Base-by-base conservation (phyloP, 164 flowering plant genomes). In the Santalum album region DNA sequence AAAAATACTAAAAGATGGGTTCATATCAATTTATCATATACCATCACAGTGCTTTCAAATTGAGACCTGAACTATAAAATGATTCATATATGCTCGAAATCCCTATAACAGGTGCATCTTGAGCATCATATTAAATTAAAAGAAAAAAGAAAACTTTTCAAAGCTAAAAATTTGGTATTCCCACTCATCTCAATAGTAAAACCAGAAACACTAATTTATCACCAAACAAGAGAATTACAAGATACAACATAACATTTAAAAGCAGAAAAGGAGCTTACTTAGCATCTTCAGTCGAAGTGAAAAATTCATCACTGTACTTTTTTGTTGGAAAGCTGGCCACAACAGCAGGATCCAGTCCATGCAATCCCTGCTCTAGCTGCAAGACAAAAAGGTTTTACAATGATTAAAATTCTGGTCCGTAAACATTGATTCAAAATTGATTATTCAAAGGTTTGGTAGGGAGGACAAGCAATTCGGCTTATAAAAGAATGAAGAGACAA, bases 331-430 rank as follows among this genome's bases (percentile, higher is more conserved):
- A 87, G 63, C 65, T 86, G 39, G 96, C 94, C 4, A 80, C 67
- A 24, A 70, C 73, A 26, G 67, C 68, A 53, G 86, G 86, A 59
- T 90, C 96, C 40, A 86, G 65, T 26, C 95, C 98, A 69, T 84
- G 92, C 22, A 78, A 66, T 23, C 98, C 95, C 27, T 89, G 76
- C 60, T 90, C 95, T 65, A 90, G 60, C 97, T 90, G 83, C 40
- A 61, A 51, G 29, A 55, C 16, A 16, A 11, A 17, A 19, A 53
- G 7, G 27, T 38, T 14, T 32, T 15, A 14, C 17, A 10, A 10
- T 38, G 42, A 38, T 3, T 11, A 38, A 32, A 32, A 11, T 38
- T 15, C 1, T 38, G 36, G 36, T 32, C 36, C 7, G 12, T 32
- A 38, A 38, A 3, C 14, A 38, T 16, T 38, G 14, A 16, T 32